Base-by-base conservation (phyloP, 305 asterid genomes). In the Fraxinus sp. region DNA sequence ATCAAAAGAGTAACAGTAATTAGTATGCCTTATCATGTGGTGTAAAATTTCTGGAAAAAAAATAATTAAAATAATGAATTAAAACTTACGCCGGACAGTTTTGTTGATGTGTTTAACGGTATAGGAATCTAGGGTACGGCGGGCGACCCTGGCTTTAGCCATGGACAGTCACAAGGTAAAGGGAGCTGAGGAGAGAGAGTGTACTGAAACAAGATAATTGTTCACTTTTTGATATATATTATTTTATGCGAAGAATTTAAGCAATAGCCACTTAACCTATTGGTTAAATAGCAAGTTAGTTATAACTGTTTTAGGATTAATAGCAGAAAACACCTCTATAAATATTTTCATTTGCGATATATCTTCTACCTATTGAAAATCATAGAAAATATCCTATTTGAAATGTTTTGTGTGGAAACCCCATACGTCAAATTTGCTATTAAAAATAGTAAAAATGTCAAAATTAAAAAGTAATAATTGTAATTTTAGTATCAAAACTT, bases 91-190 rank as follows among this genome's bases (percentile, higher is more conserved):
- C 87, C 90, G 90, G 82, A 93, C 85, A 32, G 90, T 87, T 81
- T 89, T 88, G 83, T 82, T 84, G 86, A 87, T 90, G 80, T 89
- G 89, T 78, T 89, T 90, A 6, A 86, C 89, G 80, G 92, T 83
- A 86, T 83, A 88, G 68, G 94, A 90, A 83, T 91, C 97, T 52
- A 93, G 83, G 41, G 81, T 87, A 9, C 93, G 93, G 81, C 94
- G 95, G 36, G 74, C 85, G 20, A 93, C 68, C 70, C 92, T 91
- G 83, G 89, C 84, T 87, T 90, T 93, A 52, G 90, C 94, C 97
- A 93, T 93, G 87, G 88, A 84, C 88, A 71, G 80, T 85, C 76
- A 83, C 46, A 78, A 82, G 28, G 74, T 16, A 77, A 8, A 79
- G 71, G 75, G 55, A 66, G 74, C 62, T 77, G 76, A 75, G 84